Conservation (phyloP, 768 basidiomycete genomes). For the Naganishia antarctica region DNA sequence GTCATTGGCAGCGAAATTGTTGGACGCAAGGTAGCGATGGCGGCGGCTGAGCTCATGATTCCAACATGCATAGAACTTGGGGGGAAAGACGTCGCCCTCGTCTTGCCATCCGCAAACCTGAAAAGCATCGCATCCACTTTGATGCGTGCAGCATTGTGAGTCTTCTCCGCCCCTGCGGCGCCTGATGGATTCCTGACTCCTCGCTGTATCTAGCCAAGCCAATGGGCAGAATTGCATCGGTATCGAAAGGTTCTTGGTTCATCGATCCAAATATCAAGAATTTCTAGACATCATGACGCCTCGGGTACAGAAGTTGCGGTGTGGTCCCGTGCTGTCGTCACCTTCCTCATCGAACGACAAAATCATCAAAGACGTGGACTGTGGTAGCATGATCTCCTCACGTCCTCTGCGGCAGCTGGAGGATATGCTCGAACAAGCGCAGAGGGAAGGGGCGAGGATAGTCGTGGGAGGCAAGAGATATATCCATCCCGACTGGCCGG, state of each 20-base stretch:
- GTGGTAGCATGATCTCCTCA: conserved; percentile 77
- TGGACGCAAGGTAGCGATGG: conserved; percentile 64
- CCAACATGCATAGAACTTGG: conserved; percentile 92
- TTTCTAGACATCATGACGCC: conserved; percentile 60
- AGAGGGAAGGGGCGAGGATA: conserved; percentile 62
- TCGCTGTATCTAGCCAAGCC: conserved; percentile 62
- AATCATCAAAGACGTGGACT: conserved; percentile 69
- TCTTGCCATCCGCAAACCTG: conserved; percentile 79
- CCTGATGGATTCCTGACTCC: background rate
- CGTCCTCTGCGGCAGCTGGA: conserved; percentile 68
- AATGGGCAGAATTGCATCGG: conserved; percentile 96
- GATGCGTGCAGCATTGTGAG: conserved; percentile 89
- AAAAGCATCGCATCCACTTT: conserved; percentile 72
- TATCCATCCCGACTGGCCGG: conserved; percentile 61
- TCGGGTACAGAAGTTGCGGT: conserved; percentile 64
- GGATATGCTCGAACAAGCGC: conserved; percentile 65
- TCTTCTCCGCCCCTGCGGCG: conserved; percentile 23
- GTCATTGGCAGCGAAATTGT: conserved; percentile 50
- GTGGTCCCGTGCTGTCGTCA: conserved; percentile 64
- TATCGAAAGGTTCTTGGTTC: conserved; percentile 87
- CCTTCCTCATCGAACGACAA: conserved; percentile 54
- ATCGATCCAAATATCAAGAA: conserved; percentile 67
- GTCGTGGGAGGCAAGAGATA: conserved; percentile 64
- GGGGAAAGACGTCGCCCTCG: conserved; percentile 90
- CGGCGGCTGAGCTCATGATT: conserved; percentile 78